Evolutionary conservation across 768 basidiomycete species (phyloP).

Genomic region (Boletus rex-veris): DNA sequence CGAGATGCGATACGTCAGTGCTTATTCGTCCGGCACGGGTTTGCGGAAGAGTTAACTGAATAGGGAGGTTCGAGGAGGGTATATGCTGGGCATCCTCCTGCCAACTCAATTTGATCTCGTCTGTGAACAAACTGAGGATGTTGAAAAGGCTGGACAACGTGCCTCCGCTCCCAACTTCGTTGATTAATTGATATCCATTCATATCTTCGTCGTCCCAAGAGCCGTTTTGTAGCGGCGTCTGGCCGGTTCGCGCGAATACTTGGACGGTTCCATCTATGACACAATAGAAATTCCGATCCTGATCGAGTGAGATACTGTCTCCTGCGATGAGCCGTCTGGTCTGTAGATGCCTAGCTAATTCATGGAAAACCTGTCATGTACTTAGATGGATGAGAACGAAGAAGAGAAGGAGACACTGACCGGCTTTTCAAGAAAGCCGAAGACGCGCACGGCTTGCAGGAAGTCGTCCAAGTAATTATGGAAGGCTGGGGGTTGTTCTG

Average conservation of each 20-base stretch:
- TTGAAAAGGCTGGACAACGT: conserved; percentile 96
- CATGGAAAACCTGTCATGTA: conserved; percentile 78
- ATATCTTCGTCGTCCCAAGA: conserved; percentile 82
- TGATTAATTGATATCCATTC: conserved; percentile 94
- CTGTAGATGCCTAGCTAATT: conserved; percentile 93
- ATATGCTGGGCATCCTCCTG: conserved; percentile 51
- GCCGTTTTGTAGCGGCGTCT: conserved; percentile 46
- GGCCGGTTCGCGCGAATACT: conserved; percentile 76
- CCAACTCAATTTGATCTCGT: conserved; percentile 91
- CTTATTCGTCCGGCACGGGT: conserved; percentile 41
- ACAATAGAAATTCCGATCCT: conserved; percentile 95
- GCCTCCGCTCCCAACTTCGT: conserved; percentile 94
- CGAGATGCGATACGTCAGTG: conserved; percentile 63
- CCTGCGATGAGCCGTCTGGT: conserved; percentile 94
- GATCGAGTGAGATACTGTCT: conserved; percentile 86
- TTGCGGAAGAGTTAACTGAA: conserved; percentile 21
- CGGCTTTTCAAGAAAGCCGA: conserved; percentile 95
- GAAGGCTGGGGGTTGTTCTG: conserved; percentile 71
- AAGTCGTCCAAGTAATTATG: conserved; percentile 98
- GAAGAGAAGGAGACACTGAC: conserved; percentile 41
- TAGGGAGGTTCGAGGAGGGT: conserved; percentile 27
- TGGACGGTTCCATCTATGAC: conserved; percentile 98
- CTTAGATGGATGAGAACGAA: not conserved
- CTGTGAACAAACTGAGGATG: conserved; percentile 94
- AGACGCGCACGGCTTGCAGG: conserved; percentile 91